Evolutionary conservation across 1,284 basidiomycete species (phyloP).

Genomic region (Heterobasidion parviporum): DNA sequence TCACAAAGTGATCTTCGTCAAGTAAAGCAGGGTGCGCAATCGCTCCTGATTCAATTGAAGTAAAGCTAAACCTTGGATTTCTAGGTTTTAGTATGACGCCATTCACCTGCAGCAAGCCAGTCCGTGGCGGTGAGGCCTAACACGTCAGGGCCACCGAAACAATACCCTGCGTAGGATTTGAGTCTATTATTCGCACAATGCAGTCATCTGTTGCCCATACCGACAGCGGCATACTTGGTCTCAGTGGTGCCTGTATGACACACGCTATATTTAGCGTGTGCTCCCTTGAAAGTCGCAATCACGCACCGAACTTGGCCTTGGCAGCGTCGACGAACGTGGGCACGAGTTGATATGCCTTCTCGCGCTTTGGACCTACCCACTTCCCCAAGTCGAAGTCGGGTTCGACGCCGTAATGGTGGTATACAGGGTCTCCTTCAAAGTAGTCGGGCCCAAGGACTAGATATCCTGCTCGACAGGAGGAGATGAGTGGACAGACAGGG

Average conservation of each 20-base stretch:
- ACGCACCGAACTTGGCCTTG: constrained; percentile 32
- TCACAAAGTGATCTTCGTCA: constrained; percentile 36
- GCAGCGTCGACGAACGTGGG: constrained; percentile 45
- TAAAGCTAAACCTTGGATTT: not conserved
- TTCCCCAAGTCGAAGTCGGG: constrained; percentile 29
- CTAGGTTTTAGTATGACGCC: not conserved
- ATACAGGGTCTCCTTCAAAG: constrained; percentile 44
- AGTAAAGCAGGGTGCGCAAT: constrained; percentile 51
- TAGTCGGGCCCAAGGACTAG: constrained; percentile 47
- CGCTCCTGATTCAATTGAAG: constrained; percentile 29
- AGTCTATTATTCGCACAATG: not conserved
- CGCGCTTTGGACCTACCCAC: constrained; percentile 30
- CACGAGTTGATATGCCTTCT: constrained; percentile 26
- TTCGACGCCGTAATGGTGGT: constrained; percentile 23
- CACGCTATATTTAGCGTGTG: not conserved
- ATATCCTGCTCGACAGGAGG: constrained; percentile 28
- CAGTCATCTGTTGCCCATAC: constrained; percentile 15
- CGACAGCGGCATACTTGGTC: constrained; percentile 28
- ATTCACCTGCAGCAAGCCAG: constrained; percentile 40
- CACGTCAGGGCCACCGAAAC: constrained; percentile 47
- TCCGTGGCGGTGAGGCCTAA: constrained; percentile 35
- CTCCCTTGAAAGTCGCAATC: not conserved
- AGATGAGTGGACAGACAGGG: not conserved
- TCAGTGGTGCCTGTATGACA: constrained; percentile 6
- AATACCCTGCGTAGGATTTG: constrained; percentile 32